A percentile compares a stretch with the other conserved stretches of the same genome.
Conservation (phyloP, 441 rosid genomes). For the Omphalea diandra region DNA sequence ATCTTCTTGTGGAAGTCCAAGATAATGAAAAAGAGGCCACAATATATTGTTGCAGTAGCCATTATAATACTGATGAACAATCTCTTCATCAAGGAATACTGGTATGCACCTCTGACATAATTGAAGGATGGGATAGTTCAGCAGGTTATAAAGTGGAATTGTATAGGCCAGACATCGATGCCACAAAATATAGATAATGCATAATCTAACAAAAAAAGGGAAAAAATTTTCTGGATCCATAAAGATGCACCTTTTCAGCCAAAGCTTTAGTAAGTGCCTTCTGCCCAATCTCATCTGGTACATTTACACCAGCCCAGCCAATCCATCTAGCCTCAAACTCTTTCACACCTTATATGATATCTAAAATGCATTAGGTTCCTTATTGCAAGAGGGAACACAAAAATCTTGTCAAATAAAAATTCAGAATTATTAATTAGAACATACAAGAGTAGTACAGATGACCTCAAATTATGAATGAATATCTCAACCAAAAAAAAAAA, state of each 20-base stretch:
- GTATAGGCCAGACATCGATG: neutral
- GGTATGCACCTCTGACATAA: conserved; percentile 92
- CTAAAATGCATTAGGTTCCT: conserved; percentile 34
- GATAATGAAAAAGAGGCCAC: conserved; percentile 98
- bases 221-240: conserved; percentile 11
- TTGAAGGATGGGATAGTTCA: conserved; percentile 10
- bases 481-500: neutral
- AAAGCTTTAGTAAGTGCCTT: conserved; percentile 85
- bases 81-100: conserved; percentile 97
- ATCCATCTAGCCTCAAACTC: conserved; percentile 99
- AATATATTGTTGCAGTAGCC: conserved; percentile 98
- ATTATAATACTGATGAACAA: conserved; percentile 97
- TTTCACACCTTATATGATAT: conserved; percentile 71
- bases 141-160: neutral
- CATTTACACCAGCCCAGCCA: conserved; percentile 99
- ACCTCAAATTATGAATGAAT: neutral
- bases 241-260: conserved; percentile 75
- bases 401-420: conserved; percentile 8
- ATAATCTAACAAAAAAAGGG: neutral
- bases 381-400: conserved; percentile 14
- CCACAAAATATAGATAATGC: neutral
- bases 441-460: neutral
- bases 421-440: neutral
- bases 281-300: conserved; percentile 95
- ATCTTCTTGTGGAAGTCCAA: conserved; percentile 99